Conservation (phyloP, 805 yeast genomes). For the Sungouiozyma intestinalis region DNA sequence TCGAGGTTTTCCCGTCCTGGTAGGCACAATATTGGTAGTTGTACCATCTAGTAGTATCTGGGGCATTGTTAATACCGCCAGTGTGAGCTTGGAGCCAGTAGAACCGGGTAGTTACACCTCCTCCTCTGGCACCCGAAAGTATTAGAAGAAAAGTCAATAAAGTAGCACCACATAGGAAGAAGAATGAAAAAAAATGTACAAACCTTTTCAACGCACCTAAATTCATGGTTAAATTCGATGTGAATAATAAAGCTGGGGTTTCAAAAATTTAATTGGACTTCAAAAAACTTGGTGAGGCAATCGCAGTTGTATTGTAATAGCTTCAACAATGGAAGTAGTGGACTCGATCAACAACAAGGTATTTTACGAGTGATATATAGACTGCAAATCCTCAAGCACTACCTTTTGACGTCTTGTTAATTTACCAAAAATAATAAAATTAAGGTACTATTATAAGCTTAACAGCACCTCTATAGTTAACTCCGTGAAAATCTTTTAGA, state of each 20-base stretch:
- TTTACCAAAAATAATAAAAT: no score
- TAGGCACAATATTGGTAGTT: constrained; percentile 54
- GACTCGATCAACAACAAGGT: no score
- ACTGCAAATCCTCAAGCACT: no score
- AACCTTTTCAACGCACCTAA: constrained; percentile 13
- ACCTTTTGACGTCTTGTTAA: no score
- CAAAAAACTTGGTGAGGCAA: no score
- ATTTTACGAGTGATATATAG: no score
- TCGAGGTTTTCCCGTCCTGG: constrained; percentile 33
- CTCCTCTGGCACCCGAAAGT: constrained; percentile 50
- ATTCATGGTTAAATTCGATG: background rate
- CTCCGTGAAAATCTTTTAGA: no score
- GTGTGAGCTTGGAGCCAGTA: constrained; percentile 81
- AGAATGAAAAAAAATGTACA: constrained; percentile 23
- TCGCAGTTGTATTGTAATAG: no score
- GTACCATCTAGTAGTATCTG: constrained; percentile 61
- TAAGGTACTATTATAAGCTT: no score
- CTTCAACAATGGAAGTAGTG: no score
- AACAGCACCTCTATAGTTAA: no score
- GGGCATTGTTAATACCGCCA: constrained; percentile 34
- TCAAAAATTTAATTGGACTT: background rate
- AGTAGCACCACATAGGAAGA: constrained; percentile 37
- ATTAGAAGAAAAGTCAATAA: constrained; percentile 51
- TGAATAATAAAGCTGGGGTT: no score
- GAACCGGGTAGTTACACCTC: constrained; percentile 49